These are phyloP conservation scores for Amaranthus cruentus DNA, from an alignment of 148 eudicot genomes.

Conservation along the genomic window DNA sequence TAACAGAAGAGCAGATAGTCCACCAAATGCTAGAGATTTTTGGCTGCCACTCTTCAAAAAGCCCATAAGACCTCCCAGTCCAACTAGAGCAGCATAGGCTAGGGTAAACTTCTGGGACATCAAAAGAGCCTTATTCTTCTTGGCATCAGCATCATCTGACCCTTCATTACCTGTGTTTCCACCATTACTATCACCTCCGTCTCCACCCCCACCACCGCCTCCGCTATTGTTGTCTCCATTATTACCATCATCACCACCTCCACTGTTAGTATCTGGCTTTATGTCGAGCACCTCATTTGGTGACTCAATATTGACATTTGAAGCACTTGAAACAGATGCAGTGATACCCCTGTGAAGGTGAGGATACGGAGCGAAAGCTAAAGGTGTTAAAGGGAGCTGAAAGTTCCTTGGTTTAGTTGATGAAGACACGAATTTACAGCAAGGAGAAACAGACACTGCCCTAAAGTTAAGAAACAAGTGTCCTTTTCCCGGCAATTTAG, in stretches of 20 bases:
- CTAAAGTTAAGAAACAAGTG: slow-evolving; percentile 3
- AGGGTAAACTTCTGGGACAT: slow-evolving; percentile 90
- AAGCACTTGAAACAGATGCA: slow-evolving; percentile 26
- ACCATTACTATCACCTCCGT: slow-evolving; percentile 33
- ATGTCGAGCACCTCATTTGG: slow-evolving; percentile 27
- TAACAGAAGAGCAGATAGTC: slow-evolving; percentile 57
- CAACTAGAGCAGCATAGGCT: slow-evolving; percentile 77
- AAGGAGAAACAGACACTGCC: slow-evolving; percentile 20
- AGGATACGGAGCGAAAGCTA: slow-evolving; percentile 6
- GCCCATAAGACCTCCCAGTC: slow-evolving; percentile 78
- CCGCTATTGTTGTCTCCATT: slow-evolving; percentile 28
- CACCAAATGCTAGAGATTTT: slow-evolving; percentile 71
- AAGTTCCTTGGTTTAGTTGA: slow-evolving; percentile 13
- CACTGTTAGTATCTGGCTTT: slow-evolving; percentile 41
- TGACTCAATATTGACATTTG: slow-evolving; percentile 26
- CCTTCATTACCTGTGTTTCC: slow-evolving; percentile 29
- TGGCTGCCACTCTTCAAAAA: slow-evolving; percentile 74
- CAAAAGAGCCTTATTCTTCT: slow-evolving; percentile 47
- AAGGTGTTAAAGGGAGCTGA: slow-evolving; percentile 8
- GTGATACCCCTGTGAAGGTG: slow-evolving; percentile 10
- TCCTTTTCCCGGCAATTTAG: slow-evolving; percentile 14
- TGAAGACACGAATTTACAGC: slow-evolving; percentile 15
- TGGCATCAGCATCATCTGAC: slow-evolving; percentile 35
- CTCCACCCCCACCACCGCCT: slow-evolving; percentile 44
- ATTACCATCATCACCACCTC: slow-evolving; percentile 37